Conservation (phyloP, 108 stramenopile genomes). For the Fragilaria crotonensis region DNA sequence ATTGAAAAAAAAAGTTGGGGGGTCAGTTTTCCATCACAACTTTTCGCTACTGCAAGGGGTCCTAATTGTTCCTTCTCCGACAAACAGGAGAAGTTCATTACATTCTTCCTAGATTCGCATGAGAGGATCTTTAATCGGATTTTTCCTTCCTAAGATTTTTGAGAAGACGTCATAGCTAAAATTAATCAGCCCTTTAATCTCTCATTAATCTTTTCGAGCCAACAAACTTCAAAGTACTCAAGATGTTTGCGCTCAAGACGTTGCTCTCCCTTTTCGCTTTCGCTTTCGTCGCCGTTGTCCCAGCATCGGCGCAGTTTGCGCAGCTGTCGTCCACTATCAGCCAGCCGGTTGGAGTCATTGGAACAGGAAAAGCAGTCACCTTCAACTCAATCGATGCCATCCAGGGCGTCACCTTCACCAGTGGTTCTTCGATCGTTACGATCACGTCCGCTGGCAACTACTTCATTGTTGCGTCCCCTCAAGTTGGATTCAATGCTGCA, state of each 20-base stretch:
- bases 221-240: too few species aligned
- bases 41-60: too few species aligned
- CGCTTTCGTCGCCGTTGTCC: not conserved
- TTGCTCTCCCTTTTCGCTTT: not conserved
- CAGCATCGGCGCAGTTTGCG: not conserved
- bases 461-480: not conserved
- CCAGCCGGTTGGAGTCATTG: not conserved
- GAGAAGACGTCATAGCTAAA: too few species aligned
- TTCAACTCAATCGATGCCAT: not conserved
- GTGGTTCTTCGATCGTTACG: not conserved
- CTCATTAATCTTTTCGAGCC: too few species aligned
- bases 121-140: too few species aligned
- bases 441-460: not conserved
- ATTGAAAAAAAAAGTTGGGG: too few species aligned
- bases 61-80: too few species aligned
- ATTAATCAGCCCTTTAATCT: too few species aligned
- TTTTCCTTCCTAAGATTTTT: too few species aligned
- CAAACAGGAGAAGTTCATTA: too few species aligned
- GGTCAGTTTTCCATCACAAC: too few species aligned
- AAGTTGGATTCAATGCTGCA: not conserved
- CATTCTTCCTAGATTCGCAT: too few species aligned
- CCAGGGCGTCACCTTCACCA: not conserved
- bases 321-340: not conserved
- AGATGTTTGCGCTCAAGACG: not conserved
- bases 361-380: not conserved